Evolutionary conservation across 768 basidiomycete genomes (phyloP).

Genomic region (Russula olivacea): DNA sequence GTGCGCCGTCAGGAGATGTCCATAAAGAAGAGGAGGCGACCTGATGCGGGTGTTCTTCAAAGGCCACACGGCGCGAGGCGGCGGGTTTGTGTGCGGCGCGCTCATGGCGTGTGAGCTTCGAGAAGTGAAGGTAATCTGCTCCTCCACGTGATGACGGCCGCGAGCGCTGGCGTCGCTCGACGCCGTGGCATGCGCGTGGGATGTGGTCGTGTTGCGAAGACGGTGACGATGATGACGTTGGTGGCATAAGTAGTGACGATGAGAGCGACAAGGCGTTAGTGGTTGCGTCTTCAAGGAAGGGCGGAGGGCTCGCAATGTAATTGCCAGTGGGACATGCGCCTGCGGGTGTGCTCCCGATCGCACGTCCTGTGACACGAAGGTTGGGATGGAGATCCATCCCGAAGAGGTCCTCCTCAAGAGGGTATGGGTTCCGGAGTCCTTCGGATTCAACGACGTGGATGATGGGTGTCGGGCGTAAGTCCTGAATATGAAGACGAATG

Average conservation of each 20-base stretch:
- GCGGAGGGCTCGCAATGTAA: slow-evolving; percentile 7
- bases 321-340: slow-evolving; percentile 3
- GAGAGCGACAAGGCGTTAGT: neutral
- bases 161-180: slow-evolving; percentile 12
- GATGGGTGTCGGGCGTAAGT: neutral
- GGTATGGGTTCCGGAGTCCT: neutral
- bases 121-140: neutral
- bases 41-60: neutral
- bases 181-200: slow-evolving; percentile 11
- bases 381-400: neutral
- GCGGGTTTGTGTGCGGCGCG: neutral
- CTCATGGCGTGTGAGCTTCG: slow-evolving; percentile 8
- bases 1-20: neutral
- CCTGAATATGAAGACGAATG: neutral
- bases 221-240: neutral
- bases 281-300: neutral
- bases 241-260: neutral
- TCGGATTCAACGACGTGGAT: neutral
- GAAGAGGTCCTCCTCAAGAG: neutral
- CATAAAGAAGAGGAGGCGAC: slow-evolving; percentile 13
- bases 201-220: neutral
- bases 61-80: slow-evolving; percentile 10
- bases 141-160: slow-evolving; percentile 6
- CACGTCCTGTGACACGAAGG: neutral
- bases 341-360: slow-evolving; percentile 8